Percentiles rank a stretch among this genome's conserved stretches.
phyloP scores from a whole-genome alignment of 2,329 filamentous ascomycete species.

The Ploettnerulaceae sp. region DNA sequence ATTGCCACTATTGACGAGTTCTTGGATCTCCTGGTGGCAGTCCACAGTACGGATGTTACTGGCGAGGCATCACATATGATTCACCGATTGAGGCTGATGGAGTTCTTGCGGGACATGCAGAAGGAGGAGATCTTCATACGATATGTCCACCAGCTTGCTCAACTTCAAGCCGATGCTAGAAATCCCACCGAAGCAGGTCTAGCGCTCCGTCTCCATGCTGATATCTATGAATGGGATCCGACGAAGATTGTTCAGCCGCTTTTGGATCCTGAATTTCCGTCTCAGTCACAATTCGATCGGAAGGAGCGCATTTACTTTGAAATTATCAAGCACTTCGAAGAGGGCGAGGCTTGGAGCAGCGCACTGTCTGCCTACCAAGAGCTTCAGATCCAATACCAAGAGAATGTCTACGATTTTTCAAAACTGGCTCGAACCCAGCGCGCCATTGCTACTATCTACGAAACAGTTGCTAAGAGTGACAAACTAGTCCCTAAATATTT shows the following conservation, averaged over 20 bases:
- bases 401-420: constrained; percentile 81
- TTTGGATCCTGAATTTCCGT: constrained; percentile 69
- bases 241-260: constrained; percentile 60
- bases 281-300: constrained; percentile 83
- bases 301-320: constrained; percentile 90
- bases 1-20: constrained; percentile 85
- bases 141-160: constrained; percentile 87
- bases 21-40: constrained; percentile 82
- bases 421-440: constrained; percentile 86
- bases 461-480: constrained; percentile 78
- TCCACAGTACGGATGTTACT: constrained; percentile 69
- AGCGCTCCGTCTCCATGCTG: constrained; percentile 83
- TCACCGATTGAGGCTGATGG: constrained; percentile 86
- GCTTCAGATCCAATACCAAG: constrained; percentile 85
- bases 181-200: constrained; percentile 86
- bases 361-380: constrained; percentile 86
- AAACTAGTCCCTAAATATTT: constrained; percentile 80
- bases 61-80: constrained; percentile 79
- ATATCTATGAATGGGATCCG: constrained; percentile 88
- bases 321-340: constrained; percentile 92
- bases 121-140: constrained; percentile 96
- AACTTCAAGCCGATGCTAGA: constrained; percentile 67
- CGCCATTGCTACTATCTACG: constrained; percentile 89
- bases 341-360: constrained; percentile 89
- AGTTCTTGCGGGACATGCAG: constrained; percentile 93